Percentiles rank a stretch among this genome's conserved stretches.
These are phyloP conservation scores for Apocynum venetum DNA, from an alignment of 257 asterid genomes.

Conservation along the genomic window DNA sequence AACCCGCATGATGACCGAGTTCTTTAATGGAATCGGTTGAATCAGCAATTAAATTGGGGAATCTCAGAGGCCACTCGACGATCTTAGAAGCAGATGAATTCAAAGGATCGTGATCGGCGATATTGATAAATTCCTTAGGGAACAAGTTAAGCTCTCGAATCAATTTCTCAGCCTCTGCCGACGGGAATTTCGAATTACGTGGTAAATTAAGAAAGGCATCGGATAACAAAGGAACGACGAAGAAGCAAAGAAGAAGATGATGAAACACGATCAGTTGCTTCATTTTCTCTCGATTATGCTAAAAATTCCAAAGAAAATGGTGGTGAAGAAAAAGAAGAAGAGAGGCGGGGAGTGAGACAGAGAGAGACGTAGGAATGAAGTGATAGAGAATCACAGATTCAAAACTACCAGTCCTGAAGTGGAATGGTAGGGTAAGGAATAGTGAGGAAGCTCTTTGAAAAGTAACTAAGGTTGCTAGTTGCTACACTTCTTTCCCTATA, in stretches of 20 bases:
- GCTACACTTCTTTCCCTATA: no score
- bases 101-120: slow-evolving; percentile 28
- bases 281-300: slow-evolving; percentile 22
- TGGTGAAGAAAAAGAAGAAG: neutral
- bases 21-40: slow-evolving; percentile 44
- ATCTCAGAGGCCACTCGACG: slow-evolving; percentile 59
- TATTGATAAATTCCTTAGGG: slow-evolving; percentile 51
- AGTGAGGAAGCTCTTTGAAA: no score
- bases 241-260: slow-evolving; percentile 24
- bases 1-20: slow-evolving; percentile 86
- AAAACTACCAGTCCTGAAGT: no score
- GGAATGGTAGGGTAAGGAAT: no score
- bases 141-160: slow-evolving; percentile 65
- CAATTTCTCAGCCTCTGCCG: slow-evolving; percentile 52
- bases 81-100: slow-evolving; percentile 30
- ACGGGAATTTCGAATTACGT: slow-evolving; percentile 22
- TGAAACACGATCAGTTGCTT: slow-evolving; percentile 22
- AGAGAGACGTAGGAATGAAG: neutral
- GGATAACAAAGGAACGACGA: slow-evolving; percentile 29
- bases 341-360: no score
- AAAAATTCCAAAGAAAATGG: neutral
- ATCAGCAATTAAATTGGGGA: slow-evolving; percentile 43
- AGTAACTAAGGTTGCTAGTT: no score
- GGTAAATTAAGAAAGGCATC: slow-evolving; percentile 48
- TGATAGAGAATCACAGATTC: neutral